phyloP scores from a whole-genome alignment of 2,329 filamentous ascomycete species.

The Aspergillus arachidicola region DNA sequence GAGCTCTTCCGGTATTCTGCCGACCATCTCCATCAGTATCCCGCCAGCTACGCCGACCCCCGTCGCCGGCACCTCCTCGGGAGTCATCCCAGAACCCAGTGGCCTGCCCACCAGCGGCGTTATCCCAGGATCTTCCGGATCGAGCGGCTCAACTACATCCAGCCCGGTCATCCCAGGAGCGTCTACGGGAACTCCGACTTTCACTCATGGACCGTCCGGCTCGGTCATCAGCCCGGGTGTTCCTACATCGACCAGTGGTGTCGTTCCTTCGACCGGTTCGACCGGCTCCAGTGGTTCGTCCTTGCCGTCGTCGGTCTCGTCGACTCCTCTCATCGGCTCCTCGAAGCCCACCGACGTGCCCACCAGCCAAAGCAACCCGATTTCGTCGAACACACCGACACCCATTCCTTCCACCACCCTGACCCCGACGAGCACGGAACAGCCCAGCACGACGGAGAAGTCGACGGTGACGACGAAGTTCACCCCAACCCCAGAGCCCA shows the following conservation, averaged over 20 bases:
- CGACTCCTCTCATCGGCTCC: constrained; percentile 7
- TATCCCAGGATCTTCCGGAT: neutral
- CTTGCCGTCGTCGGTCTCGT: constrained; percentile 9
- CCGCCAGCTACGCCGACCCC: constrained; percentile 21
- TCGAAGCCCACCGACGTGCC: neutral
- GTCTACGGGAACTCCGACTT: neutral
- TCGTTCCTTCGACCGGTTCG: constrained; percentile 16
- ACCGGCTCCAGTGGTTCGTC: constrained; percentile 4
- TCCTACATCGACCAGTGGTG: constrained; percentile 15
- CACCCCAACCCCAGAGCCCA: constrained; percentile 45
- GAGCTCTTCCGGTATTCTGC: constrained; percentile 6
- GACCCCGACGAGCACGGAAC: constrained; percentile 18
- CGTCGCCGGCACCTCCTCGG: constrained; percentile 11
- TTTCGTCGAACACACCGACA: constrained; percentile 2
- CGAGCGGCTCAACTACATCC: constrained; percentile 15
- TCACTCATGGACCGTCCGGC: neutral
- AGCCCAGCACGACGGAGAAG: constrained; percentile 15
- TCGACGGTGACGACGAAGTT: constrained; percentile 19
- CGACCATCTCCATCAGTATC: constrained; percentile 32
- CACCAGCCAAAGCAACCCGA: neutral
- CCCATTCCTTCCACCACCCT: constrained; percentile 13
- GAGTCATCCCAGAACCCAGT: constrained; percentile 4
- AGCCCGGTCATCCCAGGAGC: constrained; percentile 10
- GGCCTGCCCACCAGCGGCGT: neutral
- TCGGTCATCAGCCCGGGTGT: constrained; percentile 15